phyloP scores from a whole-genome alignment of 352 stramenopile species.

The Globisporangium orthogonon region DNA sequence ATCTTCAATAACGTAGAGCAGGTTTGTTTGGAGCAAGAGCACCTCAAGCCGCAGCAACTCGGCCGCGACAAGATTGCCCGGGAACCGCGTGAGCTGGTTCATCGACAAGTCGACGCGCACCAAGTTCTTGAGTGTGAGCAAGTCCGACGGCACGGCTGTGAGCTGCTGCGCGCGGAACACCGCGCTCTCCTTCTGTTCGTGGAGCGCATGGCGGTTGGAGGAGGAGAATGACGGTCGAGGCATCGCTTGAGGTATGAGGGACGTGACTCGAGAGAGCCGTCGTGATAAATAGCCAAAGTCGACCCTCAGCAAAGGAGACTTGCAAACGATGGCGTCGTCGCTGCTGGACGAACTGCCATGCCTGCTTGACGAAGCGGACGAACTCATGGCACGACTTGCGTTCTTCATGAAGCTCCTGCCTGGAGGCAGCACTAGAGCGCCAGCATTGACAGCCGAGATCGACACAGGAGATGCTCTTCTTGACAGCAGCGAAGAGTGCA shows the following conservation, averaged over 20 bases:
- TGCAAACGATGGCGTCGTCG: slow-evolving; percentile 29
- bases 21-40: slow-evolving; percentile 44
- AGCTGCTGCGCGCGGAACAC: slow-evolving; percentile 31
- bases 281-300: too few species aligned
- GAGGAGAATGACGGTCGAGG: neutral
- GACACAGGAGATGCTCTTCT: neutral
- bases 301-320: too few species aligned
- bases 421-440: neutral
- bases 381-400: slow-evolving; percentile 43
- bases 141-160: slow-evolving; percentile 23
- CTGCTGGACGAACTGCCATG: slow-evolving; percentile 60
- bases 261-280: too few species aligned
- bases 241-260: neutral
- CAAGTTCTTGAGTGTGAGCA: slow-evolving; percentile 53
- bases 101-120: slow-evolving; percentile 47
- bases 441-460: too few species aligned
- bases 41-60: slow-evolving; percentile 43
- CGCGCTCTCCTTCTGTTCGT: slow-evolving; percentile 28
- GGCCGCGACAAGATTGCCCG: slow-evolving; percentile 29
- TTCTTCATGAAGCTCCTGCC: slow-evolving; percentile 19
- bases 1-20: slow-evolving; percentile 61
- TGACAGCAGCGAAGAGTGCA: neutral
- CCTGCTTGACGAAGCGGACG: slow-evolving; percentile 50
- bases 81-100: slow-evolving; percentile 58
- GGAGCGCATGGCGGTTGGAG: neutral